These are phyloP conservation scores for Erysiphe neolycopersici DNA, from an alignment of 2,329 filamentous ascomycete species.

Conservation along the genomic window DNA sequence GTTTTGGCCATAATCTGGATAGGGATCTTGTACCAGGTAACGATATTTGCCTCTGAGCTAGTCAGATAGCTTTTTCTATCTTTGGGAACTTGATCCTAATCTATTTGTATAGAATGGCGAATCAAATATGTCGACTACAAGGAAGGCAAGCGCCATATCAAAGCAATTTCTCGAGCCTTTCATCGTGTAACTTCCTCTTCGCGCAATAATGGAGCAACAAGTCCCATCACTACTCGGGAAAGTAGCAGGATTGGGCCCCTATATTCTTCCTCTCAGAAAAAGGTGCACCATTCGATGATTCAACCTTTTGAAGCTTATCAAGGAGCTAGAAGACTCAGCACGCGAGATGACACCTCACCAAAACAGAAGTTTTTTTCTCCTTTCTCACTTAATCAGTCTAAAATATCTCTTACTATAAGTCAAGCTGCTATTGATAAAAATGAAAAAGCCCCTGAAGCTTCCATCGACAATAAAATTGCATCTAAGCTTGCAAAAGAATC, in stretches of 20 bases:
- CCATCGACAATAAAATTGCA: not conserved
- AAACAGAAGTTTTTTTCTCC: not conserved
- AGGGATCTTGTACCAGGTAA: conserved; percentile 60
- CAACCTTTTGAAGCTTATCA: not conserved
- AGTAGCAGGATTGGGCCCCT: not conserved
- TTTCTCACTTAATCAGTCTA: no score
- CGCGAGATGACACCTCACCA: not conserved
- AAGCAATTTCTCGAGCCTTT: conserved; percentile 50
- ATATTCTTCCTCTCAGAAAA: no score
- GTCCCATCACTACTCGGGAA: not conserved
- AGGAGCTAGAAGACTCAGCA: not conserved
- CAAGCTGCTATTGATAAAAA: no score
- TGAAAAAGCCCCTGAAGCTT: not conserved
- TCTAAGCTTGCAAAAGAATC: not conserved
- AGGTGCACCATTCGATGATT: not conserved
- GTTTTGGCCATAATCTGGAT: conserved; percentile 55
- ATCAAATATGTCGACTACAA: conserved; percentile 91
- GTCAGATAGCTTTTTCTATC: not conserved
- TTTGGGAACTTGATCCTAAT: not conserved
- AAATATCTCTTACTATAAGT: not conserved
- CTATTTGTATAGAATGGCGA: conserved; percentile 43
- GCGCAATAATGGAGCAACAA: conserved; percentile 1
- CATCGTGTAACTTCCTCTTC: conserved; percentile 31
- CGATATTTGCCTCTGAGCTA: not conserved
- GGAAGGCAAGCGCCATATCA: conserved; percentile 81